phyloP scores from a whole-genome alignment of 2,329 filamentous ascomycete genomes.

The Calonectria leucothoes region DNA sequence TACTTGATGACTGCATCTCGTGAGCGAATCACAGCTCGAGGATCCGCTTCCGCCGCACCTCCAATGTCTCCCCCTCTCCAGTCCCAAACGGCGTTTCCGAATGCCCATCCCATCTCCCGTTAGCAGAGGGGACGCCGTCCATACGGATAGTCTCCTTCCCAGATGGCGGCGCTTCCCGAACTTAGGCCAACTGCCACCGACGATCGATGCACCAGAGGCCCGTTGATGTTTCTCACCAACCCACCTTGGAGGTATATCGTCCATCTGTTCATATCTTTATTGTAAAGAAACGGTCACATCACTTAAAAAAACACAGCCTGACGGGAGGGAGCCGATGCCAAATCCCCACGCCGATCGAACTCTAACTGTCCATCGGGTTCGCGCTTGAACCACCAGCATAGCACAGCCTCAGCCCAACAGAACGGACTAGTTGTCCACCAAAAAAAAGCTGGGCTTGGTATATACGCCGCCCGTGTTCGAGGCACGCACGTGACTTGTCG shows the following conservation, averaged over 20 bases:
- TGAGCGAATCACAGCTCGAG: background rate
- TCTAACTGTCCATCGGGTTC: background rate
- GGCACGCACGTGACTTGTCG: background rate
- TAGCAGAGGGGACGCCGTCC: background rate
- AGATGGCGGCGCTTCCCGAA: background rate
- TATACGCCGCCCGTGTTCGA: background rate
- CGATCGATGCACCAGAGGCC: background rate
- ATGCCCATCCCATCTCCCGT: background rate
- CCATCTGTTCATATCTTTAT: background rate
- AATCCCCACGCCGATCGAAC: slow-evolving; percentile 2
- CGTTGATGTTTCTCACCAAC: background rate
- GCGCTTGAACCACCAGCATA: background rate
- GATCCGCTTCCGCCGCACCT: slow-evolving; percentile 1
- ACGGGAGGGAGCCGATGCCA: background rate
- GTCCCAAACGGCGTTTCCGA: slow-evolving; percentile 11
- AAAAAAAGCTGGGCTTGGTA: background rate
- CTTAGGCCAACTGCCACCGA: background rate
- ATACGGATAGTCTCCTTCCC: background rate
- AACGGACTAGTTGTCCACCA: background rate
- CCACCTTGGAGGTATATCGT: background rate
- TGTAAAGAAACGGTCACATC: background rate
- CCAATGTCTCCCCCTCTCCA: background rate
- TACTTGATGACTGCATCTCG: slow-evolving; percentile 4
- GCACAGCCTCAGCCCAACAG: background rate
- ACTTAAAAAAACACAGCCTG: background rate